A percentile compares a stretch with the other conserved stretches of the same genome.
Conservation (phyloP, 129 eudicot species). For the Kitagawia praeruptora region DNA sequence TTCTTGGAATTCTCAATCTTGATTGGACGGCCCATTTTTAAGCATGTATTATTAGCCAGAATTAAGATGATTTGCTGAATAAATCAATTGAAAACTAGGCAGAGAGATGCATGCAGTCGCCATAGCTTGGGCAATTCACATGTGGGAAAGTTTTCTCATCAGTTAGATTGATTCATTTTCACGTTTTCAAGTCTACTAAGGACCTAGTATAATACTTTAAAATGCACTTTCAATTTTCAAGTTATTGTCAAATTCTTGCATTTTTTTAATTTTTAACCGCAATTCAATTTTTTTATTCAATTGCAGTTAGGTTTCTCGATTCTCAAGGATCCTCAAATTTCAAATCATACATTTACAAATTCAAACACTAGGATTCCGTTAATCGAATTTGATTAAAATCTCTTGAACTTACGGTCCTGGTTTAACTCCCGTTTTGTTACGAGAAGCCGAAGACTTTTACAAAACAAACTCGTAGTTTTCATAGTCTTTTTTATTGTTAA, state of each 20-base stretch:
- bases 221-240: neutral
- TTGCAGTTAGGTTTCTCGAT: too few species aligned
- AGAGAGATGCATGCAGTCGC: conserved; percentile 10
- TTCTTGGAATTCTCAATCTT: conserved; percentile 30
- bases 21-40: conserved; percentile 31
- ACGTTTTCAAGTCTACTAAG: neutral
- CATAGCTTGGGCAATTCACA: conserved; percentile 35
- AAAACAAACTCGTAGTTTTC: too few species aligned
- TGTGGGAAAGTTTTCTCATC: conserved; percentile 21
- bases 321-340: too few species aligned
- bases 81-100: neutral
- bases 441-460: too few species aligned
- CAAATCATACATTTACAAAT: too few species aligned
- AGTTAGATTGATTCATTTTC: neutral
- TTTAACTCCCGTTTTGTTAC: too few species aligned
- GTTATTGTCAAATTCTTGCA: neutral
- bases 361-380: too few species aligned
- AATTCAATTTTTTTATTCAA: too few species aligned
- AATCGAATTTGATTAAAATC: too few species aligned
- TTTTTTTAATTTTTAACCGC: too few species aligned
- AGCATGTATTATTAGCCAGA: conserved; percentile 1
- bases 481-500: too few species aligned
- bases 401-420: too few species aligned
- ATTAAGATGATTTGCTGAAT: neutral
- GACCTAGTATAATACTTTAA: neutral